Evolutionary conservation across 2,329 filamentous ascomycete genomes (phyloP), one percentile per base, ranked within the genome.

Genomic region (Paecilomyces dactylethromorphus): DNA sequence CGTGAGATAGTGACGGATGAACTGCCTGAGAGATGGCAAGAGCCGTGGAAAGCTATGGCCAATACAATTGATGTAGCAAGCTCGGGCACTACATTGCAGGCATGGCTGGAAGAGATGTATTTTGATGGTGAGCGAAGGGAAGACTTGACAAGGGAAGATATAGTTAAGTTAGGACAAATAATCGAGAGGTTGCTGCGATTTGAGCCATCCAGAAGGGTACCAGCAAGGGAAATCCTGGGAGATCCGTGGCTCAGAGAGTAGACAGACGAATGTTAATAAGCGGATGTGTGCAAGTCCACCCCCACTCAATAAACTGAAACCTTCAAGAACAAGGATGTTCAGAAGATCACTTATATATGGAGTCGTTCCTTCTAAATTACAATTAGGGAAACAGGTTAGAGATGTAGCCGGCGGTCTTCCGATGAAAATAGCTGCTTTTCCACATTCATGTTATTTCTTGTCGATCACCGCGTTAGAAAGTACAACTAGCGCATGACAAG

Each of bases 91-190:
- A 63, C 57, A 15, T 64, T 76, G 32, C 71, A 76, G 57, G 62
- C 72, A 58, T 77, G 71, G 72, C 60, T 76, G 24, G 68, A 74
- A 64, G 69, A 76, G 58, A 64, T 70, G 24, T 75, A 76, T 56
- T 76, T 75, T 64, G 68, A 74, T 57, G 62, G 65, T 15, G 66
- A 60, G 32, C 65, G 52, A n/a, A 68, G 11, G 21, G 58, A 60
- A 10, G 64, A 66, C 55, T 58, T 70, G 29, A 64, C 63, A 55
- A 56, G 54, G 53, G 66, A 66, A 22, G 68, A 70, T 55, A 68
- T 70, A 54, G 51, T 32, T 35, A 64, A 62, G 54, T 58, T 71
- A 39, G 63, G 64, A 24, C 5, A 57, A 54, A 68, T 69, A 35
- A 63, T 69, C 60, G 57, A 60, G 56, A 64, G 31, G 7, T 59